A percentile compares a stretch with the other conserved stretches of the same genome.
These are phyloP conservation scores for Vigna hirtella DNA, from an alignment of 306 rosid species.

Conservation along the genomic window DNA sequence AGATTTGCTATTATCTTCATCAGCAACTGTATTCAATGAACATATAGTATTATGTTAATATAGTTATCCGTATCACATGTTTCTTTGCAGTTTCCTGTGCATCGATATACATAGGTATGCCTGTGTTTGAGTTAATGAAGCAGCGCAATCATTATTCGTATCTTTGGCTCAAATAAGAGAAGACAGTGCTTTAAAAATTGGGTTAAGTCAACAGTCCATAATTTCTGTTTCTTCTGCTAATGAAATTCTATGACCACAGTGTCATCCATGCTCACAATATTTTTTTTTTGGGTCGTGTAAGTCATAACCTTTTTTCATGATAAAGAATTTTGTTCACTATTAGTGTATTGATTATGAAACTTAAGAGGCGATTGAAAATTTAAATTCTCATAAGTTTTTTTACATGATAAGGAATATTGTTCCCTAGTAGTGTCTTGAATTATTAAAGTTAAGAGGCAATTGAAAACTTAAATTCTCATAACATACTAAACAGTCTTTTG, in stretches of 20 bases:
- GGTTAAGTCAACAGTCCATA: slow-evolving; percentile 10
- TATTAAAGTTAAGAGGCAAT: neutral
- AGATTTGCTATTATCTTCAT: slow-evolving; percentile 42
- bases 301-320: neutral
- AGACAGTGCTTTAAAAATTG: neutral
- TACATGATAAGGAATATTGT: too few species aligned
- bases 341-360: neutral
- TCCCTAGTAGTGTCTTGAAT: too few species aligned
- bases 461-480: neutral
- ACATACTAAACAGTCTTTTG: neutral
- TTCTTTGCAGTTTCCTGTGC: slow-evolving; percentile 22
- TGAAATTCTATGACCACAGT: neutral
- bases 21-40: slow-evolving; percentile 41
- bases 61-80: slow-evolving; percentile 11
- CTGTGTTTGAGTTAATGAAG: neutral
- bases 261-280: neutral
- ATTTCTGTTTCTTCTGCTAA: neutral
- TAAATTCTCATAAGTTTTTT: too few species aligned
- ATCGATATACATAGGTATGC: neutral
- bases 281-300: too few species aligned
- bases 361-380: too few species aligned
- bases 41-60: slow-evolving; percentile 40
- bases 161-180: neutral
- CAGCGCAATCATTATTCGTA: neutral
- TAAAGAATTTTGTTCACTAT: neutral